A percentile compares a stretch with the other conserved stretches of the same genome.
Evolutionary conservation across 352 stramenopile genomes (phyloP).

Genomic region (Phytophthora chlamydospora): DNA sequence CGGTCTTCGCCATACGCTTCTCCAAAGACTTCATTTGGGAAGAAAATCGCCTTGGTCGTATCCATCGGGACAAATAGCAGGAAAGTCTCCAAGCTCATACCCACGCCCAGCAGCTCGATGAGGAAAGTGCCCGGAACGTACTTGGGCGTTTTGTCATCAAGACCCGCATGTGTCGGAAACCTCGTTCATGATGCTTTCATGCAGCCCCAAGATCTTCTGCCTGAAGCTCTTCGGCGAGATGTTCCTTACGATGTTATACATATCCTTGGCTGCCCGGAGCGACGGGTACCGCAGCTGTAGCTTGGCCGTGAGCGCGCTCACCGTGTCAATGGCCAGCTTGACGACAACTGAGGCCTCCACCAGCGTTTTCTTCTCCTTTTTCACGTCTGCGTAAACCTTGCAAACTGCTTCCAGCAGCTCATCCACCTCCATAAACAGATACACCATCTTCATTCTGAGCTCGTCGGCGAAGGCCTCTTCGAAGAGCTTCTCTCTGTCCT

Average conservation of each 20-base stretch:
- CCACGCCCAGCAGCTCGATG: slow-evolving; percentile 1
- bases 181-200: not conserved
- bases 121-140: slow-evolving; percentile 2
- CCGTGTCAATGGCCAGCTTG: slow-evolving; percentile 34
- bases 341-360: slow-evolving; percentile 43
- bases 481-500: slow-evolving; percentile 6
- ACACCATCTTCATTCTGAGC: not conserved
- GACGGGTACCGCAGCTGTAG: slow-evolving; percentile 36
- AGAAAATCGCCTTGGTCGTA: not conserved
- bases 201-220: slow-evolving; percentile 2
- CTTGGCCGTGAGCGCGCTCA: slow-evolving; percentile 14
- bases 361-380: slow-evolving; percentile 39
- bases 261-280: not conserved
- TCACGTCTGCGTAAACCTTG: slow-evolving; percentile 35
- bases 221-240: not conserved
- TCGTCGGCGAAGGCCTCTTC: not conserved
- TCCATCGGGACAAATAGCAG: not conserved
- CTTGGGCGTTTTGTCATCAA: not conserved
- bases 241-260: slow-evolving; percentile 8
- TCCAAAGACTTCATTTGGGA: too few species aligned
- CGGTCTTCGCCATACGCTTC: too few species aligned
- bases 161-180: not conserved
- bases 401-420: slow-evolving; percentile 33
- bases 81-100: not conserved
- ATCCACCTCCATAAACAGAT: slow-evolving; percentile 42